phyloP scores from a whole-genome alignment of 345 rosid genomes.

The Fremontodendron californicum region DNA sequence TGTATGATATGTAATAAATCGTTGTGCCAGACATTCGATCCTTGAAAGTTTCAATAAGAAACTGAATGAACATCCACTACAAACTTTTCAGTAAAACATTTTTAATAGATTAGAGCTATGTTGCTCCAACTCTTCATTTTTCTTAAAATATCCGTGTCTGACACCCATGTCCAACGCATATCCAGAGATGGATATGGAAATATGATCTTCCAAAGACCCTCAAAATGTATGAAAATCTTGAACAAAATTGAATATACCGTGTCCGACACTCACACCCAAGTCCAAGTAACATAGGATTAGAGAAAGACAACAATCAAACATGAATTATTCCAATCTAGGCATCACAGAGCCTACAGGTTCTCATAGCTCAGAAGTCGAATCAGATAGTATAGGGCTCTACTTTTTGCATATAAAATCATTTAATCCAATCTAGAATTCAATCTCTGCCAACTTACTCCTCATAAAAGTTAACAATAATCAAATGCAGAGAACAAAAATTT shows the following conservation, averaged over 20 bases:
- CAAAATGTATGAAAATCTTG: too few species aligned
- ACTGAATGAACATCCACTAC: neutral
- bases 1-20: neutral
- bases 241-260: too few species aligned
- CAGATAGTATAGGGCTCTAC: neutral
- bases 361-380: slow-evolving; percentile 2
- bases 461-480: slow-evolving; percentile 12
- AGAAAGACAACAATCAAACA: neutral
- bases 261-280: too few species aligned
- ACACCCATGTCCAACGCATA: too few species aligned
- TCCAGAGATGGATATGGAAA: too few species aligned
- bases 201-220: too few species aligned
- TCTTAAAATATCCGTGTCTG: too few species aligned
- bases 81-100: neutral
- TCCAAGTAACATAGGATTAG: too few species aligned
- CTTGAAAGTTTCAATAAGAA: neutral
- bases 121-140: too few species aligned
- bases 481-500: neutral
- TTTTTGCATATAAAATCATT: neutral
- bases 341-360: neutral
- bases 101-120: neutral
- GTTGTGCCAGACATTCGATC: slow-evolving; percentile 13
- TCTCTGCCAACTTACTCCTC: neutral
- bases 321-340: neutral
- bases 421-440: neutral